Percentiles rank a stretch among this genome's conserved stretches.
Evolutionary conservation across 2,329 filamentous ascomycete genomes (phyloP).

Genomic region (Sarocladium strictum): DNA sequence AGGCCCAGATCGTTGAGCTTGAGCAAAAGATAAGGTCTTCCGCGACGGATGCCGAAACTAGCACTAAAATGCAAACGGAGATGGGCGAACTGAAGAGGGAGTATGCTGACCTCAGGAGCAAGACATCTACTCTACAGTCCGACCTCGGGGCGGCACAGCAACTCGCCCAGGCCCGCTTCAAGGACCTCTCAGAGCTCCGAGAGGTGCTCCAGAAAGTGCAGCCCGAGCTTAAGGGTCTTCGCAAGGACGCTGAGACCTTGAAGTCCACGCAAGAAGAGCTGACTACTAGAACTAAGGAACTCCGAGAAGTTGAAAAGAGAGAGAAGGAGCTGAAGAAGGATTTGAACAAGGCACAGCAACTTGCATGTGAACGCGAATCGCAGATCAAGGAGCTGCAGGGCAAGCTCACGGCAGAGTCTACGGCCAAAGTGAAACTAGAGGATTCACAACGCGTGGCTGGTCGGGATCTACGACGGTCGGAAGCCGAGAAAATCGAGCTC

Average conservation of each 20-base stretch:
- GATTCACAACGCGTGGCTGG: conserved; percentile 69
- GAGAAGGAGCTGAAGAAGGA: conserved; percentile 79
- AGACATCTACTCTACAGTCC: conserved; percentile 64
- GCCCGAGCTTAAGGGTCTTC: conserved; percentile 73
- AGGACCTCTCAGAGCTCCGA: conserved; percentile 74
- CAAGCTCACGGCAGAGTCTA: conserved; percentile 69
- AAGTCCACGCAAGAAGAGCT: conserved; percentile 74
- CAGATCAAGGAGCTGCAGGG: conserved; percentile 76
- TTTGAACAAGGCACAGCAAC: conserved; percentile 61
- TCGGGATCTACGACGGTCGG: conserved; percentile 70
- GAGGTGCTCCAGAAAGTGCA: conserved; percentile 80
- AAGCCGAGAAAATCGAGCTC: conserved; percentile 74
- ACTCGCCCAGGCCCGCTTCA: conserved; percentile 80
- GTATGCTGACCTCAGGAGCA: conserved; percentile 63
- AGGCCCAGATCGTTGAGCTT: conserved; percentile 56
- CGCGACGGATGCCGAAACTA: conserved; percentile 32
- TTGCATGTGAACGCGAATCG: conserved; percentile 65
- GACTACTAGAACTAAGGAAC: conserved; percentile 46
- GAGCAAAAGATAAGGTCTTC: conserved; percentile 60
- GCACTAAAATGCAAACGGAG: conserved; percentile 53
- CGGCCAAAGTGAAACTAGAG: conserved; percentile 66
- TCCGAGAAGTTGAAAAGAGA: conserved; percentile 71
- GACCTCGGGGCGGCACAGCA: conserved; percentile 83
- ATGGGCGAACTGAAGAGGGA: conserved; percentile 49
- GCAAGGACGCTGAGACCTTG: conserved; percentile 69